Evolutionary conservation across 108 stramenopile genomes (phyloP), one percentile per base, ranked within the genome.

Genomic region (Epipyxis sp.): DNA sequence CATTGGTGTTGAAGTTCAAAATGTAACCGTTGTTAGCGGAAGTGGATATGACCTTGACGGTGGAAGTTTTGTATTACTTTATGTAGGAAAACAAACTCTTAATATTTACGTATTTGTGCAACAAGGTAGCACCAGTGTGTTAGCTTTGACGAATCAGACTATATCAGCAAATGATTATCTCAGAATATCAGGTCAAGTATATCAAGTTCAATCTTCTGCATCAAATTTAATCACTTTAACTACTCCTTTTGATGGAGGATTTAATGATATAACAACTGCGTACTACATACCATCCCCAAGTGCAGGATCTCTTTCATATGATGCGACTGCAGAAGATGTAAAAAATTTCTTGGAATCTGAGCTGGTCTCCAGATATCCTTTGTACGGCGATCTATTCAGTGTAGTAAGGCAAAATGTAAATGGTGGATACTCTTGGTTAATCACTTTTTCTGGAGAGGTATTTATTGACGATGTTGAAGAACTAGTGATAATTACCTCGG

Each of bases 381-480:
- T 74, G 13, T 74, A 74, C 71, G 6, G 25, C 3, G 34, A 37
- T 32, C 10, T 37, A 13, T 74, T 74, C 34, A 42, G 6, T 13
- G 71, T 74, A 27, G 25, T 42, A 43, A 13, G 50, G 25, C 46
- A 74, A 57, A 57, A 27, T 20, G 10, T 54, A 37, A 10, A 3
- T 39, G 3, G 6, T 10, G 71, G 71, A 39, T 54, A 74, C 25
- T 46, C 44, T 10, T 74, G 71, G 71, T 32, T 74, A 13, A 42
- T 74, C 3, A 74, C 71, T 37, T 74, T 74, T 42, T 42, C 37
- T 29, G 71, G 71, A 6, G 71, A 74, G 71, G 43, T 74, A 42
- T 74, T 74, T 37, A 42, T 6, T 42, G 71, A 74, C 3, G 50
- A 74, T 74, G 71, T 74, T 74, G 71, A 74, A 13, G 35, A 37